phyloP scores from a whole-genome alignment of 306 rosid genomes.

The Astragalus membranaceus region DNA sequence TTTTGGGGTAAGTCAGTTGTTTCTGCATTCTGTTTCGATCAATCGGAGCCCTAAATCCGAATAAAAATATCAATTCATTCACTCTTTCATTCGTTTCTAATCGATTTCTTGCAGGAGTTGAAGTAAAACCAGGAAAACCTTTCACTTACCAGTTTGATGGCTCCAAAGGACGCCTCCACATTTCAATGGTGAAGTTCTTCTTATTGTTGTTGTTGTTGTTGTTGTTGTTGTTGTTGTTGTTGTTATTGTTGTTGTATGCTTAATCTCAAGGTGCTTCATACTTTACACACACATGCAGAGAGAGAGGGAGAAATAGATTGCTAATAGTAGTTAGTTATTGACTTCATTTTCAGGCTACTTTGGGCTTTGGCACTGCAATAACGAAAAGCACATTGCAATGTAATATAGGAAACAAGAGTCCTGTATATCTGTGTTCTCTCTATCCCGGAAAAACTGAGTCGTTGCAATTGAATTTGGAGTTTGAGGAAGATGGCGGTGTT shows the following conservation, averaged over 20 bases:
- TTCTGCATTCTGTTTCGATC: background rate
- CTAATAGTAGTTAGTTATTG: background rate
- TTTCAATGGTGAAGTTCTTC: conserved; percentile 54
- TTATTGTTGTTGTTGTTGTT: too few relatives aligned
- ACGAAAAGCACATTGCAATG: conserved; percentile 74
- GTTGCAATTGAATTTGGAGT: conserved; percentile 71
- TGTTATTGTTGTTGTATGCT: background rate
- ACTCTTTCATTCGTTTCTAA: background rate
- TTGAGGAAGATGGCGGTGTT: conserved; percentile 68
- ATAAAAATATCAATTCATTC: background rate
- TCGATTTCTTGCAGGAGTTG: conserved; percentile 40
- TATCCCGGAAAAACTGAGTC: conserved; percentile 66
- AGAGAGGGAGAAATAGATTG: background rate
- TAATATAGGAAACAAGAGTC: conserved; percentile 74
- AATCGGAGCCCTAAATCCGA: background rate
- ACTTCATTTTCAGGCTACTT: conserved; percentile 44
- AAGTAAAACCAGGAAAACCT: conserved; percentile 84
- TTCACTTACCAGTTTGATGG: conserved; percentile 43
- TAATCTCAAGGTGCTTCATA: background rate
- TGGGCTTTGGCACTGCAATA: conserved; percentile 58
- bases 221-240: background rate
- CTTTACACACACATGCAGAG: background rate
- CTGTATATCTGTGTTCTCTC: conserved; percentile 71
- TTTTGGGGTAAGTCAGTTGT: conserved; percentile 64
- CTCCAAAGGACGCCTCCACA: conserved; percentile 70